Evolutionary conservation across 1,139 yeast genomes (phyloP), one percentile per base, ranked within the genome.

Genomic region (Yamadazyma pseudoaaseri): DNA sequence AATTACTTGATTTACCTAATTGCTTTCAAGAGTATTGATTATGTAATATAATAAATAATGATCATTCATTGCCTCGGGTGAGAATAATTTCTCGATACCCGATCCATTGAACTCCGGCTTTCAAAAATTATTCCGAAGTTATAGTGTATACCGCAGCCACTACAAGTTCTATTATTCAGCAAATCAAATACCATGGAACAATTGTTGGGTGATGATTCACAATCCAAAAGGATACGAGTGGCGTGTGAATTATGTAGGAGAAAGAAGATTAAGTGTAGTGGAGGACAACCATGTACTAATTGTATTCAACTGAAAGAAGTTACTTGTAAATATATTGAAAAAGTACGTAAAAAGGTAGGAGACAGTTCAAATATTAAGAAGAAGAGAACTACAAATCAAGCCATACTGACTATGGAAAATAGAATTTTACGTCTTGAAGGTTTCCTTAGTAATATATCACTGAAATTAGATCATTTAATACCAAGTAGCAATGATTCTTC

Each of bases 181-280:
- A n/a, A n/a, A n/a, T n/a, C n/a, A n/a, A n/a, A n/a, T n/a, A n/a
- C n/a, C n/a, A 25, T 25, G 27, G 27, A 25, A 6, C 7, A 15
- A 6, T n/a, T 25, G 11, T 7, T 14, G 5, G 27, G n/a, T 13
- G 27, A 25, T 7, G 27, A 25, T 25, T 12, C 27, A 6, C 5
- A 6, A 6, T 9, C 16, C 11, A 51, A 48, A 31, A 48, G 73
- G 9, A 62, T 65, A 26, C 52, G 79, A 30, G 73, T 70, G 1
- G 82, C 82, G 1, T 77, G 82, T 48, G 79, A 75, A 40, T 59
- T 60, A 4, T 76, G 80, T 45, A 60, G 80, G 4, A 41, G 54
- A 15, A 72, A 70, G 48, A 75, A 75, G 47, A 61, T 73, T 34
- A 73, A 70, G 43, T 75, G 81, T 47, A 64, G 70, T 45, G 80